Conservation (phyloP, 2,329 filamentous ascomycete genomes). For the Botrytis byssoidea region DNA sequence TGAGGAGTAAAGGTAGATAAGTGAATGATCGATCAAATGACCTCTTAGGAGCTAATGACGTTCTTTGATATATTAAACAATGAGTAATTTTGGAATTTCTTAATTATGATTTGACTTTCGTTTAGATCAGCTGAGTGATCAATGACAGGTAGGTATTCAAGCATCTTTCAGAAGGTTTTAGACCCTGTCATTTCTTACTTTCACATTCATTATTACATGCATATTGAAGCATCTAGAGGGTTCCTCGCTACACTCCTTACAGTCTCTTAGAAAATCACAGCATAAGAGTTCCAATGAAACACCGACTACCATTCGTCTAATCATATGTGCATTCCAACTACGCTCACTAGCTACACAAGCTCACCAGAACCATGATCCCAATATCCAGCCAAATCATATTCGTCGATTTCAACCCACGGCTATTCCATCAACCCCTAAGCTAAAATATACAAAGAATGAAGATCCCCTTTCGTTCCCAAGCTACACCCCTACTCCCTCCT, state of each 20-base stretch:
- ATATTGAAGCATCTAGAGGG: neutral
- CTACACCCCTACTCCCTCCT: constrained; percentile 23
- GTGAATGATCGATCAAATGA: neutral
- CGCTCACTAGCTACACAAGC: neutral
- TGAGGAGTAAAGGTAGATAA: neutral
- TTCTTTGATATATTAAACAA: neutral
- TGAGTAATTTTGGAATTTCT: neutral
- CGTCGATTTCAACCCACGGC: neutral
- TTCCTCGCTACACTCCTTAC: neutral
- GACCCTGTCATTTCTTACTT: neutral
- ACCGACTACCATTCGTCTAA: neutral
- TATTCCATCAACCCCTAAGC: constrained; percentile 13
- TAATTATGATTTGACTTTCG: neutral
- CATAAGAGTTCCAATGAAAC: neutral
- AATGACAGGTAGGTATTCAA: neutral
- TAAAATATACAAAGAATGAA: constrained; percentile 27
- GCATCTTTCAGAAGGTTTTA: neutral
- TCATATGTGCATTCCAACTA: neutral
- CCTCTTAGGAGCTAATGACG: neutral
- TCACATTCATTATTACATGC: neutral
- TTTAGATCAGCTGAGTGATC: neutral
- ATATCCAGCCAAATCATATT: constrained; percentile 1
- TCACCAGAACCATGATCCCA: neutral
- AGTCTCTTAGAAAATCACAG: neutral
- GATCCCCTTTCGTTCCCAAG: neutral